phyloP scores from a whole-genome alignment of 169 alveolate species.

The Theileria equi region DNA sequence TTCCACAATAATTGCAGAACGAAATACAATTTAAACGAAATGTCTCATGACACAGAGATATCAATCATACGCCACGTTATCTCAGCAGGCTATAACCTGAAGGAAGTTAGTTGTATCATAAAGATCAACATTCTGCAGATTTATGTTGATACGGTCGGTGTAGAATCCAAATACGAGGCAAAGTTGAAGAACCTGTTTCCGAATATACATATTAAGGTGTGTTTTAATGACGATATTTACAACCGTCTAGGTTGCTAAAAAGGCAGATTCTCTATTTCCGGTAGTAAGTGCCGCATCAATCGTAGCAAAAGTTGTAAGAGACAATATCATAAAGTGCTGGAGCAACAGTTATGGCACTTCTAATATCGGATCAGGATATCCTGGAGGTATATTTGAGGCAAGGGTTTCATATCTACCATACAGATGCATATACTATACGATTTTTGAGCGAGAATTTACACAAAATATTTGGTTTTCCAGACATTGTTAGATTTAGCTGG shows the following conservation, averaged over 20 bases:
- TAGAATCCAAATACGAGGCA: conserved; percentile 83
- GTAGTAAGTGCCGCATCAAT: conserved; percentile 97
- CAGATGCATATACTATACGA: conserved; percentile 87
- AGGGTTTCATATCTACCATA: background rate
- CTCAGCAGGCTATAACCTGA: conserved; percentile 47
- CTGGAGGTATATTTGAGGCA: conserved; percentile 69
- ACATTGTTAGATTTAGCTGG: conserved; percentile 85
- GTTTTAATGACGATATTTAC: conserved; percentile 1
- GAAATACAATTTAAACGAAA: conserved; percentile 83
- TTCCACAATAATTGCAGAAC: conserved; percentile 56
- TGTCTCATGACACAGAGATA: conserved; percentile 89
- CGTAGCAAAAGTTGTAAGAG: conserved; percentile 95
- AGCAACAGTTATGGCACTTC: conserved; percentile 27
- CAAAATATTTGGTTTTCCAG: conserved; percentile 92
- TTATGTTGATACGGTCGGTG: conserved; percentile 94
- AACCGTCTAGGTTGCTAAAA: conserved; percentile 72
- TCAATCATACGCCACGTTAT: conserved; percentile 72
- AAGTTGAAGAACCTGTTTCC: conserved; percentile 78
- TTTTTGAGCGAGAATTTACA: conserved; percentile 86
- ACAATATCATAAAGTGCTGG: conserved; percentile 74
- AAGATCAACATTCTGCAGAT: conserved; percentile 43
- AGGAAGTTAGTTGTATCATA: conserved; percentile 11
- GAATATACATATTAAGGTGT: conserved; percentile 80
- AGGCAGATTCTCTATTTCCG: conserved; percentile 94
- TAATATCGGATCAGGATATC: conserved; percentile 77